Evolutionary conservation across 352 stramenopile species (phyloP).

Genomic region (Globisporangium okanoganense): DNA sequence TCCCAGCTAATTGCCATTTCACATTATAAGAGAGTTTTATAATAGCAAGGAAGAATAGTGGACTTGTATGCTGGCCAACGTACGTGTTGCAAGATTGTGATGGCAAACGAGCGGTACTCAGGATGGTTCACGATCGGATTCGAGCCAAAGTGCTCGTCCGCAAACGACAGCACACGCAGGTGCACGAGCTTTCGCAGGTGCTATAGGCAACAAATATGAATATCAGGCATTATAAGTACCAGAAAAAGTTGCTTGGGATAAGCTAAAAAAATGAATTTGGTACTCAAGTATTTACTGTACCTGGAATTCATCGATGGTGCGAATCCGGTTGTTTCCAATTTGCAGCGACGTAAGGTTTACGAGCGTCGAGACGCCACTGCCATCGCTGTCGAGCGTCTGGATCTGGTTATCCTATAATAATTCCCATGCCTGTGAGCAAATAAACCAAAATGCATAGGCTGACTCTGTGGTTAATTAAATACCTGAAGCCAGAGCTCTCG

Average conservation of each 20-base stretch:
- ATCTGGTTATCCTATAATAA: constrained; percentile 61
- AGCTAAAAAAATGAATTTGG: no score
- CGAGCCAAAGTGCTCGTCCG: constrained; percentile 81
- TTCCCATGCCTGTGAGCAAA: not conserved
- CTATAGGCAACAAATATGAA: constrained; percentile 10
- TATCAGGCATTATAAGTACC: no score
- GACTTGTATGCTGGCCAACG: not conserved
- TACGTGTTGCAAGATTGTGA: constrained; percentile 72
- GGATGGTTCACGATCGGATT: constrained; percentile 66
- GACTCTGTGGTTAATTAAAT: no score
- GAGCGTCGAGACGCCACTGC: constrained; percentile 48
- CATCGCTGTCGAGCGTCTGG: constrained; percentile 25
- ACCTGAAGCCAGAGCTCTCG: constrained; percentile 83
- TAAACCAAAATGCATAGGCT: not conserved
- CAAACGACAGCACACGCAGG: constrained; percentile 55
- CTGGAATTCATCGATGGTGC: constrained; percentile 63
- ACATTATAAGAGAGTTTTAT: not conserved
- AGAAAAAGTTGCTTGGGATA: no score
- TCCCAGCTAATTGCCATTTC: constrained; percentile 26
- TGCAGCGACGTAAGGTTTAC: constrained; percentile 69
- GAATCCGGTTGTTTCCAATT: constrained; percentile 74
- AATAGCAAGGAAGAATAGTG: not conserved
- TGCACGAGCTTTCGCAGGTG: constrained; percentile 50
- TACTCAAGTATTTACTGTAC: no score
- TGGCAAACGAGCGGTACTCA: constrained; percentile 67